These are phyloP conservation scores for Cantharellus cinnabarinus DNA, from an alignment of 768 basidiomycete genomes.

Conservation along the genomic window DNA sequence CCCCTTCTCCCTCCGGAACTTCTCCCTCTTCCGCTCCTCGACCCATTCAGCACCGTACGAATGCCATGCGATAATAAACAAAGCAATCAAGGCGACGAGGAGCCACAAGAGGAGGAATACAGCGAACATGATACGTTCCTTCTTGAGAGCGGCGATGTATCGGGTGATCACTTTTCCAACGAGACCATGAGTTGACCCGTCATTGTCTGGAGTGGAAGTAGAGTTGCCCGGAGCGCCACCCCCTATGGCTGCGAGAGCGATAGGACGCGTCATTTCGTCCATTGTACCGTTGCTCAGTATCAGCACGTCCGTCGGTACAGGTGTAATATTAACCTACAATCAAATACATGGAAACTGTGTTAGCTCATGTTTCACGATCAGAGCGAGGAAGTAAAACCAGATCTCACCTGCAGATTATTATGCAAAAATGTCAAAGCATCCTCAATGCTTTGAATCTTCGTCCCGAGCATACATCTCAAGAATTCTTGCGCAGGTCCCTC, in stretches of 20 bases:
- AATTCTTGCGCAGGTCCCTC: conserved; percentile 70
- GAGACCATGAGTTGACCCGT: conserved; percentile 28
- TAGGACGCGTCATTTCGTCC: conserved; percentile 56
- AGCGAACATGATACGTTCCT: conserved; percentile 66
- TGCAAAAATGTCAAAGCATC: conserved; percentile 80
- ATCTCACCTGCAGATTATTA: conserved; percentile 56
- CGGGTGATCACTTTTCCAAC: conserved; percentile 50
- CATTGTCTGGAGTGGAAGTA: conserved; percentile 6
- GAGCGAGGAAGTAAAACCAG: not conserved
- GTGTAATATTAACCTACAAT: conserved; percentile 28
- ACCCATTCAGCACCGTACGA: conserved; percentile 25
- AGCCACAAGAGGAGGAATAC: conserved; percentile 74
- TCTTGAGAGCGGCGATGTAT: conserved; percentile 52
- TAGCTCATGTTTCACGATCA: not conserved
- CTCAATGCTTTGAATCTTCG: conserved; percentile 73
- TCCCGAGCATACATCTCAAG: conserved; percentile 74
- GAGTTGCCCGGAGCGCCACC: conserved; percentile 21
- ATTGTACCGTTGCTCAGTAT: conserved; percentile 53
- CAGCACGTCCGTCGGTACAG: conserved; percentile 52
- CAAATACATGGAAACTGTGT: not conserved
- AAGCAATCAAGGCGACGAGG: conserved; percentile 62
- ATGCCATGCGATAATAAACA: conserved; percentile 52
- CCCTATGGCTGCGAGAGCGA: conserved; percentile 56
- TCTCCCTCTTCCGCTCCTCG: not conserved
- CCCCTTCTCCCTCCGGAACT: not conserved